Conservation (phyloP, 1,284 basidiomycete species). For the Leccinum subspadiceum region DNA sequence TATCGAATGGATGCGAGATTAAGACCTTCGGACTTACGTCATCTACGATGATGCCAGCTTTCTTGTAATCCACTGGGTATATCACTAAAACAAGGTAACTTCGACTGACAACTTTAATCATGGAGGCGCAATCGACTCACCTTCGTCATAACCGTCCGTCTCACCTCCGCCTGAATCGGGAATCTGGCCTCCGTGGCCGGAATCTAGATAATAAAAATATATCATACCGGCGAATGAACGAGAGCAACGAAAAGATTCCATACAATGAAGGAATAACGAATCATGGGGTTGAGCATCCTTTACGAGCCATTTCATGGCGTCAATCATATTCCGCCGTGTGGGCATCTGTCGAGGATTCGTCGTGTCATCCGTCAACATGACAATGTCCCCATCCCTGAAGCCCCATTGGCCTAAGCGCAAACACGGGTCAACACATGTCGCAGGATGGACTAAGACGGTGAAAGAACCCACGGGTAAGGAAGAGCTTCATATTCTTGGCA, state of each 20-base stretch:
- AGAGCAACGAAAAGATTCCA: constrained; percentile 17
- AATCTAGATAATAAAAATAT: constrained; percentile 42
- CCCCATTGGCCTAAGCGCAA: constrained; percentile 51
- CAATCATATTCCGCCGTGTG: constrained; percentile 77
- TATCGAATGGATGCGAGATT: not conserved
- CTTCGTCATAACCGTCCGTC: constrained; percentile 68
- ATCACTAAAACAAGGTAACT: constrained; percentile 42
- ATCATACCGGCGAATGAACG: not conserved
- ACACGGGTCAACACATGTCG: not conserved
- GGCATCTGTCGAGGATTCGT: constrained; percentile 60
- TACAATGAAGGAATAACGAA: constrained; percentile 86
- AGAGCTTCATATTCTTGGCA: constrained; percentile 65
- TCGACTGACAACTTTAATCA: not conserved
- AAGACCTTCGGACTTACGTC: constrained; percentile 52
- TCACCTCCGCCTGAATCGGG: constrained; percentile 70
- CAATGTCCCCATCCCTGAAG: constrained; percentile 69
- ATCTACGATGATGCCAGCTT: constrained; percentile 68
- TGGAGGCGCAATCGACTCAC: constrained; percentile 30
- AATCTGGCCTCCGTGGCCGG: constrained; percentile 84
- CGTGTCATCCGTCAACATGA: constrained; percentile 76
- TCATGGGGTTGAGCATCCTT: constrained; percentile 71
- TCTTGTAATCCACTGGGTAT: constrained; percentile 76
- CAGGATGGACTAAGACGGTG: not conserved
- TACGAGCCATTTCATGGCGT: constrained; percentile 88
- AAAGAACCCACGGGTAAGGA: constrained; percentile 60